Base-by-base conservation (phyloP, 1,284 basidiomycete species). In the Cryptococcus floricola region DNA sequence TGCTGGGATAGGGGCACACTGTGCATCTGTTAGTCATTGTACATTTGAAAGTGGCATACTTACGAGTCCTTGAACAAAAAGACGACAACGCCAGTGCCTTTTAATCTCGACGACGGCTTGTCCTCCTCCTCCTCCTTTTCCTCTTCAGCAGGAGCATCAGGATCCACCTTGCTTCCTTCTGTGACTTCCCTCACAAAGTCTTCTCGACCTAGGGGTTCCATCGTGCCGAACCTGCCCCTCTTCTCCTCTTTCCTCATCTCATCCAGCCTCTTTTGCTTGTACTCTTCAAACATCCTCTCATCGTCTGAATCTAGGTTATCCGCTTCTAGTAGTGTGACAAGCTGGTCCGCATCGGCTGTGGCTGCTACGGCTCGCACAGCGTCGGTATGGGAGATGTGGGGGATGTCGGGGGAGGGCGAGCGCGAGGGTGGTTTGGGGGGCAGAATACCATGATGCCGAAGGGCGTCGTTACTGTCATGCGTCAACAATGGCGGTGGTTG, bases 161-260 rank as follows among this genome's bases (percentile, higher is more conserved):
- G 84, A 60, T 84, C 80, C 3, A 84, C 73, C 62, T 83, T 84
- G 74, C 92, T 96, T 1, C 90, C 91, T 57, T 98, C 93, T 0
- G 94, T 98, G 16, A 98, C 90, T 69, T 98, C 91, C 50, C 88
- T 81, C 37, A 89, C 95, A 76, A 98, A 98, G 73, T 97, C 94
- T 18, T 93, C 91, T 61, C 95, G 81, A 31, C 85, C 85, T 60
- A 98, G 95, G 2, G 92, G 92, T 75, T 88, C 89, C 49, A 98
- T 84, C 46, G 85, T 79, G 19, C 95, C 93, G 71, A 93, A 97
- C 53, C 86, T 83, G 9, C 85, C 86, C 58, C 80, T 83, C 66
- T 82, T 83, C 57, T 83, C 79, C 56, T 84, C 82, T 31, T 78
- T 79, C 53, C 81, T 81, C 67, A 93, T 83, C 60, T 89, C 84